Evolutionary conservation across 192 early-diverging fungal genomes (phyloP).

Genomic region (Coemansia pectinata): DNA sequence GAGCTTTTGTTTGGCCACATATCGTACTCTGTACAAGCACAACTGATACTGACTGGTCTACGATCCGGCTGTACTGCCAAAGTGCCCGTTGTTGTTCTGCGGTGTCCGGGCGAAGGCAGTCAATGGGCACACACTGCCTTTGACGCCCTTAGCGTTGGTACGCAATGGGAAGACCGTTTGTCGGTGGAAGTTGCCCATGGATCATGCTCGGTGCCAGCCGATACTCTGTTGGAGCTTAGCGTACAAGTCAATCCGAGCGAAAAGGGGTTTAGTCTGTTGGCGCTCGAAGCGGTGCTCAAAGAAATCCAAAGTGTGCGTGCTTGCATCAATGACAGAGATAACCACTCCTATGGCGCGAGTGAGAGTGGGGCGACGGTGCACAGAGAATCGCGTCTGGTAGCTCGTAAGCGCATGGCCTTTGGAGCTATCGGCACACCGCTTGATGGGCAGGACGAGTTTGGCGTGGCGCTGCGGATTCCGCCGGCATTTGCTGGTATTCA

Average conservation of each 20-base stretch:
- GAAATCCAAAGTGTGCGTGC: slow-evolving; percentile 14
- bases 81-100: slow-evolving; percentile 8
- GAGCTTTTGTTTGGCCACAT: slow-evolving; percentile 10
- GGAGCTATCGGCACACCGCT: slow-evolving; percentile 2
- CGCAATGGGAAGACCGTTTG: slow-evolving; percentile 16
- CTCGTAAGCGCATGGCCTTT: slow-evolving; percentile 11
- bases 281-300: slow-evolving; percentile 14
- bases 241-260: slow-evolving; percentile 7
- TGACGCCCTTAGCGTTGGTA: slow-evolving; percentile 16
- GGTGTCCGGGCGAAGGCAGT: slow-evolving; percentile 21
- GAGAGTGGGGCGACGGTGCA: not conserved
- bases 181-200: slow-evolving; percentile 1
- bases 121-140: slow-evolving; percentile 20
- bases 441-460: not conserved
- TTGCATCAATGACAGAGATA: not conserved
- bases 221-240: not conserved
- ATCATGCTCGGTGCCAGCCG: slow-evolving; percentile 8
- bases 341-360: not conserved
- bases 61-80: slow-evolving; percentile 6
- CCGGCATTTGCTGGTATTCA: slow-evolving; percentile 6
- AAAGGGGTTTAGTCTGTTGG: slow-evolving; percentile 9
- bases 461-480: slow-evolving; percentile 8
- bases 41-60: slow-evolving; percentile 11
- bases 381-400: slow-evolving; percentile 12
- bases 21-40: slow-evolving; percentile 15